These are phyloP conservation scores for Globisporangium middletonii DNA, from an alignment of 352 stramenopile species.

Conservation along the genomic window DNA sequence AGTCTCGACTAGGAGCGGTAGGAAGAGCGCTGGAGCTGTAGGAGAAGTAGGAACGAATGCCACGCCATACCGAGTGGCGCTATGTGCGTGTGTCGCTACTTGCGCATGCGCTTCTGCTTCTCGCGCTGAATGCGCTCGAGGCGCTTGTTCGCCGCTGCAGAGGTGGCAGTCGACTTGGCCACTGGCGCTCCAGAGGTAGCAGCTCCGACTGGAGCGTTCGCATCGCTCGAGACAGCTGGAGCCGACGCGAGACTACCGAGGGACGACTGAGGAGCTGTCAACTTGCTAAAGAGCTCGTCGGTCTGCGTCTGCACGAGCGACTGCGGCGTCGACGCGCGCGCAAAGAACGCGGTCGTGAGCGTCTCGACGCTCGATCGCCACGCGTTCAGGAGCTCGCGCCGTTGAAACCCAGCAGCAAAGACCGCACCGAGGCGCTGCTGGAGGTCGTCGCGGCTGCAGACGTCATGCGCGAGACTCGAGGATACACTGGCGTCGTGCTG, in stretches of 20 bases:
- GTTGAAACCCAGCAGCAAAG: slow-evolving; percentile 4
- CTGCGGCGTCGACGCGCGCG: not conserved
- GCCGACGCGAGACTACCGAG: not conserved
- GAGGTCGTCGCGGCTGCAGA: not conserved
- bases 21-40: too few relatives aligned
- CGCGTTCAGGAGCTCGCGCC: slow-evolving; percentile 1
- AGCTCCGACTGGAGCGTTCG: too few relatives aligned
- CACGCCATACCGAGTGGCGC: too few relatives aligned
- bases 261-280: slow-evolving; percentile 1
- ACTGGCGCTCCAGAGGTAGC: too few relatives aligned
- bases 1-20: slow-evolving; percentile 1
- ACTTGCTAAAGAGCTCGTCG: slow-evolving; percentile 10
- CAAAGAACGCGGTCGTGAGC: slow-evolving; percentile 10
- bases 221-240: too few relatives aligned
- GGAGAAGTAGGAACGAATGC: too few relatives aligned
- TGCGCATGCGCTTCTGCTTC: slow-evolving; percentile 9
- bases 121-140: slow-evolving; percentile 18
- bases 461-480: not conserved
- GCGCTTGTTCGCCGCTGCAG: slow-evolving; percentile 6
- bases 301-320: not conserved
- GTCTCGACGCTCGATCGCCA: slow-evolving; percentile 3
- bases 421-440: not conserved
- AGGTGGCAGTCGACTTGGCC: not conserved
- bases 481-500: not conserved
- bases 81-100: not conserved